These are phyloP conservation scores for Periconia sp. DNA, from an alignment of 2,329 filamentous ascomycete species.

Conservation along the genomic window DNA sequence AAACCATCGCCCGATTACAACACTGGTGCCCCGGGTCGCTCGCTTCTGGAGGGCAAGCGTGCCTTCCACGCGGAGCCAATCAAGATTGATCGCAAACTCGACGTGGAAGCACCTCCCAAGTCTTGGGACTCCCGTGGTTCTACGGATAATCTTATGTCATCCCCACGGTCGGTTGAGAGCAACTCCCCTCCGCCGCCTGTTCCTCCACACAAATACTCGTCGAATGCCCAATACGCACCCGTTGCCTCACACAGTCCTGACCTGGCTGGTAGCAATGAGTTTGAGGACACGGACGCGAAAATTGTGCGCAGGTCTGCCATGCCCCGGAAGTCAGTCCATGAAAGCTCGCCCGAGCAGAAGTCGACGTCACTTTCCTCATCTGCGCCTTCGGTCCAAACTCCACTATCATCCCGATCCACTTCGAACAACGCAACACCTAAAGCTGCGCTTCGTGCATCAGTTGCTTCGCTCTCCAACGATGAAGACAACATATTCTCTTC, in stretches of 20 bases:
- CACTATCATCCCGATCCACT: slow-evolving; percentile 37
- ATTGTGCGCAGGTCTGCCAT: slow-evolving; percentile 36
- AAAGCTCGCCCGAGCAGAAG: slow-evolving; percentile 31
- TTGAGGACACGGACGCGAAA: slow-evolving; percentile 35
- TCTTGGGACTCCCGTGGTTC: slow-evolving; percentile 61
- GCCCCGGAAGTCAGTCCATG: slow-evolving; percentile 24
- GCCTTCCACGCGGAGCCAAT: slow-evolving; percentile 50
- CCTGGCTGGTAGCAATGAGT: slow-evolving; percentile 27
- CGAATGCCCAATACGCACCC: slow-evolving; percentile 30
- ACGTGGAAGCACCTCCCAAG: slow-evolving; percentile 56
- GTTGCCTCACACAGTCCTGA: slow-evolving; percentile 41
- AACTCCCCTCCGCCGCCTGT: slow-evolving; percentile 40
- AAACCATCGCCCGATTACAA: slow-evolving; percentile 36
- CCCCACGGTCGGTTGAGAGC: slow-evolving; percentile 42
- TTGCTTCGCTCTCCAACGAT: slow-evolving; percentile 23
- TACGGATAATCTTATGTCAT: slow-evolving; percentile 56
- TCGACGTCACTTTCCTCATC: slow-evolving; percentile 35
- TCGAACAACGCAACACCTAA: slow-evolving; percentile 40
- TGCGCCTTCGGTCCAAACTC: slow-evolving; percentile 38
- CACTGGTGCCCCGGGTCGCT: slow-evolving; percentile 33
- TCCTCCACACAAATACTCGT: slow-evolving; percentile 40
- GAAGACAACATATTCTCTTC: slow-evolving; percentile 42
- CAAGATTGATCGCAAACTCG: slow-evolving; percentile 50
- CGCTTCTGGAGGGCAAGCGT: slow-evolving; percentile 42
- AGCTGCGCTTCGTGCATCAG: slow-evolving; percentile 24